phyloP scores from a whole-genome alignment of 192 early-diverging fungal species.

The Radiomyces spectabilis region DNA sequence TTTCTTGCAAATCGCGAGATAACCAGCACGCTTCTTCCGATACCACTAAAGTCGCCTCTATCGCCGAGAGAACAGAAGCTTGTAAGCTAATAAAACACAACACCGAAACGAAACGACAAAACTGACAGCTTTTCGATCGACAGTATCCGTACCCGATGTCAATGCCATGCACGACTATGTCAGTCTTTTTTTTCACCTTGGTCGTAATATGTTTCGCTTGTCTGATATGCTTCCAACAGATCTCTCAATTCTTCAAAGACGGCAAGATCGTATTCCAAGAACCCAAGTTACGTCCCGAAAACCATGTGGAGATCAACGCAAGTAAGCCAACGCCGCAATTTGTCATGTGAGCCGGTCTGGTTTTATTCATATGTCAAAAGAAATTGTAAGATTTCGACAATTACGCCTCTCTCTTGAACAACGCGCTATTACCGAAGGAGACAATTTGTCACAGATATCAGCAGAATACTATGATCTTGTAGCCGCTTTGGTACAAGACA shows the following conservation, averaged over 20 bases:
- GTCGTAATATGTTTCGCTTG: too few relatives aligned
- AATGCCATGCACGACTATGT: too few relatives aligned
- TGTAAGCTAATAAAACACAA: too few relatives aligned
- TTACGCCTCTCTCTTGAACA: neutral
- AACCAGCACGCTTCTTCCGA: too few relatives aligned
- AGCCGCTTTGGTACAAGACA: slow-evolving; percentile 3
- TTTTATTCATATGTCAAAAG: neutral
- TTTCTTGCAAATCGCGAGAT: too few relatives aligned
- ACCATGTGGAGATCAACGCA: slow-evolving; percentile 3
- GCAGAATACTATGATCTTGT: neutral
- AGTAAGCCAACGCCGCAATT: slow-evolving; percentile 1
- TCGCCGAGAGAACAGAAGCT: too few relatives aligned
- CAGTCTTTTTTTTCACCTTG: too few relatives aligned
- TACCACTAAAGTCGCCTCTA: too few relatives aligned
- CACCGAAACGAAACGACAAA: too few relatives aligned
- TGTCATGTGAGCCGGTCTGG: neutral
- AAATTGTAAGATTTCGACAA: neutral
- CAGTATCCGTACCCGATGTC: too few relatives aligned
- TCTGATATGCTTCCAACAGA: too few relatives aligned
- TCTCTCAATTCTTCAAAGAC: slow-evolving; percentile 11
- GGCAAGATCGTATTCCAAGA: slow-evolving; percentile 14
- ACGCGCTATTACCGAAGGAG: neutral
- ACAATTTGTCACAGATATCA: neutral
- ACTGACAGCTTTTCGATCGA: too few relatives aligned
- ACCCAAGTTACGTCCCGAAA: slow-evolving; percentile 7